Base-by-base conservation (phyloP, 1,284 basidiomycete species). In the Boletus sp. region DNA sequence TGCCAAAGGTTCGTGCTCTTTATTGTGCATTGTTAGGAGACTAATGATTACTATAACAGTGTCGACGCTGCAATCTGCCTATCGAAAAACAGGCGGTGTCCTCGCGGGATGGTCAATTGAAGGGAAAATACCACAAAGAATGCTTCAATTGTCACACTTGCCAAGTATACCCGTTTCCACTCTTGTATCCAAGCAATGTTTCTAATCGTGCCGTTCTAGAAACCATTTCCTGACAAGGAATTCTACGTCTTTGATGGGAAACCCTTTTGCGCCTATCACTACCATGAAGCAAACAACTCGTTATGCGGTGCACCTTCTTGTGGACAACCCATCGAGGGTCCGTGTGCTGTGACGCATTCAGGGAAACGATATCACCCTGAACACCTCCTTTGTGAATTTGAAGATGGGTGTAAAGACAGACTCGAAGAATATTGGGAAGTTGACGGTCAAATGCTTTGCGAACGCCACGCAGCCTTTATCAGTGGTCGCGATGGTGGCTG, bases 51-150 rank as follows among this genome's bases (percentile, higher is more conserved):
- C 32, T 37, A 16, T 39, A 36, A 48, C 57, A 91, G 88, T 94
- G 91, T 64, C 87, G 91, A 30, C 76, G 89, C 44, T 94, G 91
- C 68, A 80, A 80, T 58, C 62, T 83, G 26, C 81, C 88, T 0
- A 94, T 94, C 44, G 92, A 94, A 72, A 91, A 84, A 56, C 84
- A 87, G 56, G 91, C 91, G 16, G 88, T 94, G n/a, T 91, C 87
- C 29, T 89, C 86, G 9, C 82, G 86, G 8, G 92, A 94, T 61
- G 91, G 91, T 2, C 91, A 94, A 67, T 74, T 94, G 42, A 93
- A 93, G 69, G 91, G 91, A 52, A 94, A 94, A 67, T 94, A 93
- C 68, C 91, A 94, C 64, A 80, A 82, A 46, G 82, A 84, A 35
- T 94, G 92, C 71, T 94, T 94, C 64, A 90, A 84, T 57, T 94